Evolutionary conservation across 306 rosid species (phyloP), one percentile per base, ranked within the genome.

Genomic region (Medicago lupulina): DNA sequence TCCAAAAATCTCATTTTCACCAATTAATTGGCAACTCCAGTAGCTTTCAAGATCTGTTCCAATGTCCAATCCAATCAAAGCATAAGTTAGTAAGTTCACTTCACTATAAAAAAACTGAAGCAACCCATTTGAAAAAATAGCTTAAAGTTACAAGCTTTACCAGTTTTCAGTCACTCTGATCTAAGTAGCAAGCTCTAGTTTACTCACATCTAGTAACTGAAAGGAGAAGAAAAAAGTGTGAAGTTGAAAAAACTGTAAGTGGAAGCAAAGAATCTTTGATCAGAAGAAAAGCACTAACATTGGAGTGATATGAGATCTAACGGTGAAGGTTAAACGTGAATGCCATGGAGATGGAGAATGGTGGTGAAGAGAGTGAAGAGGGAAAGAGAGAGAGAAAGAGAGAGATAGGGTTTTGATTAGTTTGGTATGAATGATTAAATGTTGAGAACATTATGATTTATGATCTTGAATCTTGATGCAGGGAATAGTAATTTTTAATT

Each of bases 21-120:
- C 61, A 51, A 76, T 53, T 66, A 31, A 64, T 70, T 46, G 18
- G 31, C 85, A 82, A 82, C 79, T 80, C 47, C 87, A 73, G 53
- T 16, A 81, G 76, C 58, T 81, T 74, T 36, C 88, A 46, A 77
- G 89, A 89, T 90, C 98, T 90, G 91, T 46, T 69, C 55, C 81
- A 77, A 53, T 34, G 79, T 78, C 53, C 57, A 77, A 73, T 18
- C 39, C 39, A 59, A 49, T 41, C 28, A 76, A 67, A 62, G 9
- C 67, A 49, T 31, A 69, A 84, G 23, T 10, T 61, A 51, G 21
- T 11, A 39, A 23, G 62, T 61, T 53, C 67, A 61, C 41, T 54
- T 63, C 64, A 46, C 31, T 8, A 14, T 31, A 28, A 10, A 8
- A 23, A 71, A 70, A 62, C 61, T 41, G 49, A 70, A 81, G 60